phyloP scores from a whole-genome alignment of 176 grass and related monocot genomes.

The Cenchrus fungigraminus region DNA sequence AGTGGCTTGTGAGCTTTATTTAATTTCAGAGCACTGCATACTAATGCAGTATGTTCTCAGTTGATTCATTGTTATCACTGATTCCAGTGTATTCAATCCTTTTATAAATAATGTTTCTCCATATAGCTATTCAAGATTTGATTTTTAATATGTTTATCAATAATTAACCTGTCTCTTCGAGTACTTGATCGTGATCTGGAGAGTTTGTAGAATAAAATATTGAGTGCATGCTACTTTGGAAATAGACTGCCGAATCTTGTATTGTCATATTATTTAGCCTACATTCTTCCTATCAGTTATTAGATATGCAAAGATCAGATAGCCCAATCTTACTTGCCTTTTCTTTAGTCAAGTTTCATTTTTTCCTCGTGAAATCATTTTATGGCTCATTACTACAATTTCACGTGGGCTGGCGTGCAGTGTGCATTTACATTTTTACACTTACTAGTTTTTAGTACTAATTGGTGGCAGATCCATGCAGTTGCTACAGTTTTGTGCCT shows the following conservation, averaged over 20 bases:
- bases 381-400: background rate
- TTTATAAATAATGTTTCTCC: background rate
- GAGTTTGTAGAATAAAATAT: conserved; percentile 21
- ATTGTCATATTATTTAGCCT: background rate
- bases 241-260: background rate
- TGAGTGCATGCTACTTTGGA: background rate
- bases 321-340: background rate
- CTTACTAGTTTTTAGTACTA: too few species aligned
- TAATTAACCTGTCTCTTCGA: background rate
- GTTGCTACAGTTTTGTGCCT: too few species aligned
- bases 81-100: conserved; percentile 8
- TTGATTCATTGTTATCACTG: background rate
- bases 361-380: background rate
- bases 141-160: background rate
- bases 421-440: background rate
- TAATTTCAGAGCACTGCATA: background rate
- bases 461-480: too few species aligned
- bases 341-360: background rate
- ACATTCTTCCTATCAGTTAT: background rate
- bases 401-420: background rate
- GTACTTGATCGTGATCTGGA: background rate
- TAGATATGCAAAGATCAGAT: background rate
- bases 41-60: background rate
- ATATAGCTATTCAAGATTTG: background rate
- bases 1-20: background rate